phyloP scores from a whole-genome alignment of 1,139 yeast genomes.

The Candida mesenterica region DNA sequence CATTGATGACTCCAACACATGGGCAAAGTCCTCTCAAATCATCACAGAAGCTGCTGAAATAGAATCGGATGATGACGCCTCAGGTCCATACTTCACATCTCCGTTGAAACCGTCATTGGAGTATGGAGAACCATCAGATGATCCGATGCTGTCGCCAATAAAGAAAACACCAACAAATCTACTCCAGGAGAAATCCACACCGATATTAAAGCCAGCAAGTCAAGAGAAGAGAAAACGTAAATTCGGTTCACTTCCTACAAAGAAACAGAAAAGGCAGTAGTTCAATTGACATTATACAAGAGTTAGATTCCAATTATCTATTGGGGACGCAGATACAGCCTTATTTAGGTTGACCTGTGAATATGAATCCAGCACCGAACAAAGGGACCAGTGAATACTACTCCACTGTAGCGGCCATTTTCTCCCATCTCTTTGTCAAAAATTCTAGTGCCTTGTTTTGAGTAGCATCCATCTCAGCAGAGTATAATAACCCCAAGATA shows the following conservation, averaged over 20 bases:
- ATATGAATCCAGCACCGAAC: no score
- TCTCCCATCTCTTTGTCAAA: constrained; percentile 42
- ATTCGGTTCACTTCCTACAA: constrained; percentile 7
- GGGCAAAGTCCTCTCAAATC: constrained; percentile 6
- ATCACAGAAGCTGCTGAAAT: constrained; percentile 2
- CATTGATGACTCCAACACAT: constrained; percentile 8
- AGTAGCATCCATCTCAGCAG: constrained; percentile 30
- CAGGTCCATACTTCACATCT: constrained; percentile 11
- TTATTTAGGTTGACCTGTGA: no score
- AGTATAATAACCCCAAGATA: constrained; percentile 42
- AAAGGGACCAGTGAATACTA: no score
- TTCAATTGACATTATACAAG: no score
- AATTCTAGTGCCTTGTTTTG: constrained; percentile 41
- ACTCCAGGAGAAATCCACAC: background rate
- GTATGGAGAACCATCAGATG: background rate
- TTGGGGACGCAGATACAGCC: no score
- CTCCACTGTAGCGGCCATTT: constrained; percentile 11
- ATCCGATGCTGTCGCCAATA: background rate
- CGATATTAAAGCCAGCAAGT: background rate
- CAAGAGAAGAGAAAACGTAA: constrained; percentile 8
- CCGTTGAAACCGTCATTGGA: constrained; percentile 6
- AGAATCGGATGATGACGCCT: constrained; percentile 5
- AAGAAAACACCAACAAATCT: background rate
- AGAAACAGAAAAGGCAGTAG: constrained; percentile 1
- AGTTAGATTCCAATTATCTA: no score